Percentiles rank a stretch among this genome's conserved stretches.
These are phyloP conservation scores for Asterionellopsis glacialis DNA, from an alignment of 108 stramenopile genomes.

Conservation along the genomic window DNA sequence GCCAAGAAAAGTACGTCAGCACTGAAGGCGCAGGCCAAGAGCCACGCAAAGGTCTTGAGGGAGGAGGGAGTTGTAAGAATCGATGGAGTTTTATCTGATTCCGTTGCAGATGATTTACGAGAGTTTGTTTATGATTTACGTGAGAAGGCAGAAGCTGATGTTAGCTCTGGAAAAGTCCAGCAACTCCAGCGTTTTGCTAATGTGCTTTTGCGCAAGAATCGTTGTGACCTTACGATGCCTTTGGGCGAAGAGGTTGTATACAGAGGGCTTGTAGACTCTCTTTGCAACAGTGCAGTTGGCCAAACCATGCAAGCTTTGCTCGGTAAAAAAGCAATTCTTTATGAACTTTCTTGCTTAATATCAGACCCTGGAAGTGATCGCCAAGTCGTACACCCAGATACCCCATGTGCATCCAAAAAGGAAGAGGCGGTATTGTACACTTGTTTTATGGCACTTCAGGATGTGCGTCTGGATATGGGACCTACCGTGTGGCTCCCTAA, in stretches of 20 bases:
- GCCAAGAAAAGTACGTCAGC: constrained; percentile 12
- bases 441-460: constrained; percentile 80
- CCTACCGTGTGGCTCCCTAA: constrained; percentile 75
- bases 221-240: constrained; percentile 74
- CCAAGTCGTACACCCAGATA: constrained; percentile 84
- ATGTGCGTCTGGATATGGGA: constrained; percentile 71
- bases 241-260: constrained; percentile 31
- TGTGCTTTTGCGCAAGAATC: constrained; percentile 67
- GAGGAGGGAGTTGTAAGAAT: constrained; percentile 72
- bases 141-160: constrained; percentile 31
- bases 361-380: constrained; percentile 71
- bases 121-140: constrained; percentile 41
- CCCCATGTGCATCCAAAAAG: constrained; percentile 30
- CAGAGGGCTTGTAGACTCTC: constrained; percentile 27
- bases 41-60: constrained; percentile 50
- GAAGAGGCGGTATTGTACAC: constrained; percentile 62
- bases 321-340: constrained; percentile 47
- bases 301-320: constrained; percentile 38
- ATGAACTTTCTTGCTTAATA: constrained; percentile 69
- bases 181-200: constrained; percentile 67
- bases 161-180: constrained; percentile 31
- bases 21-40: constrained; percentile 45
- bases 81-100: constrained; percentile 50
- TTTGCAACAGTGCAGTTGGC: constrained; percentile 56
- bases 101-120: constrained; percentile 51